These are phyloP conservation scores for Ceratocystis smalleyi DNA, from an alignment of 2,329 filamentous ascomycete genomes.

Conservation along the genomic window DNA sequence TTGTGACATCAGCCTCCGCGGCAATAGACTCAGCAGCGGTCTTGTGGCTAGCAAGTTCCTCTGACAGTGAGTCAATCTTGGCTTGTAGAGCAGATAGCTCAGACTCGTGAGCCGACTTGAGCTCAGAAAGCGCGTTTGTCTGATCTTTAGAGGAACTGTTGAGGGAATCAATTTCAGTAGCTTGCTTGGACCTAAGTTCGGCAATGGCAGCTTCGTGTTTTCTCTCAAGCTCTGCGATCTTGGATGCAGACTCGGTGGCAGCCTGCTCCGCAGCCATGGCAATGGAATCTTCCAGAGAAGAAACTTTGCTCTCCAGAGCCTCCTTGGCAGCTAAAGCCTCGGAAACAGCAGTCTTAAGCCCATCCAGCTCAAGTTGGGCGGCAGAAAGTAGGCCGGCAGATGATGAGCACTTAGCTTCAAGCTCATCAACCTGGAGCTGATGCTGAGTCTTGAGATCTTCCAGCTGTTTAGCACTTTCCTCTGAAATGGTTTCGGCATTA, in stretches of 20 bases:
- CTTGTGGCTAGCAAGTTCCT: conserved; percentile 38
- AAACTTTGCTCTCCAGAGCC: conserved; percentile 33
- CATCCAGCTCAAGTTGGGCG: conserved; percentile 36
- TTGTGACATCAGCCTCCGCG: conserved; percentile 32
- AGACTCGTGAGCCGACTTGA: conserved; percentile 36
- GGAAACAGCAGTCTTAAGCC: conserved; percentile 33
- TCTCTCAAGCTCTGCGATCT: conserved; percentile 29
- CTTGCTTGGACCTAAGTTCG: conserved; percentile 20
- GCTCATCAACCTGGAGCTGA: conserved; percentile 31
- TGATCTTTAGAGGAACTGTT: conserved; percentile 25
- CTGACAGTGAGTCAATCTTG: conserved; percentile 33
- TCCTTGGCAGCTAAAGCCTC: conserved; percentile 36
- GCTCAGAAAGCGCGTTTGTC: conserved; percentile 28
- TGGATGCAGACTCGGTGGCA: conserved; percentile 28
- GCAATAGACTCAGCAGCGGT: conserved; percentile 34
- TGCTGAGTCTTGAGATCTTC: conserved; percentile 36
- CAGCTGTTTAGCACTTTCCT: conserved; percentile 25
- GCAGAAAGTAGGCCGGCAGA: conserved; percentile 35
- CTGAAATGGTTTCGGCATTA: conserved; percentile 29
- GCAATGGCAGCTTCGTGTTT: conserved; percentile 33
- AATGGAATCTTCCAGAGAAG: conserved; percentile 35
- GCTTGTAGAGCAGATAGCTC: conserved; percentile 33
- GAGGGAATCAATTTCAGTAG: conserved; percentile 29
- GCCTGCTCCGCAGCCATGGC: conserved; percentile 37
- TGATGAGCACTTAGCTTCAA: conserved; percentile 34